Evolutionary conservation across 306 rosid genomes (phyloP).

Genomic region (Cucurbita pepo): DNA sequence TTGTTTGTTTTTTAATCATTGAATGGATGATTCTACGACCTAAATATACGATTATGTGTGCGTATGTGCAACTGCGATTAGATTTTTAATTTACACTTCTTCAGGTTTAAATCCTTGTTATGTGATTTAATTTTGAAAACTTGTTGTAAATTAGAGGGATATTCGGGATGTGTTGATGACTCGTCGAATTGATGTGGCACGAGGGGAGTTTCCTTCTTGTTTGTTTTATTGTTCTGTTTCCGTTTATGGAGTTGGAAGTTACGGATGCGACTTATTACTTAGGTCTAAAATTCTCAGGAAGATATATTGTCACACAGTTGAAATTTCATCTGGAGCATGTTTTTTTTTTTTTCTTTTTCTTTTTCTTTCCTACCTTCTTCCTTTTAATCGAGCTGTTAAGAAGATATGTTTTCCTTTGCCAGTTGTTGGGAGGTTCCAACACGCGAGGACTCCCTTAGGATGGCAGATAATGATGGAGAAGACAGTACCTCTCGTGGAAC

Average conservation of each 20-base stretch:
- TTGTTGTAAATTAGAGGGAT: neutral
- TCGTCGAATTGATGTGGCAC: neutral
- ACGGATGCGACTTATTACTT: neutral
- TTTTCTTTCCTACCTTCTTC: neutral
- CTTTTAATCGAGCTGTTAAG: neutral
- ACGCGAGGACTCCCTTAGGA: constrained; percentile 13
- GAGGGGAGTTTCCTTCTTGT: neutral
- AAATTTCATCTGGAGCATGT: neutral
- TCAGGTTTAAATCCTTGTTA: neutral
- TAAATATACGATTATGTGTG: neutral
- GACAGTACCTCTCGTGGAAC: constrained; percentile 57
- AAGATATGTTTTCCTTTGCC: neutral
- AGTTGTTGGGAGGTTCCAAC: neutral
- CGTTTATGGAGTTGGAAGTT: neutral
- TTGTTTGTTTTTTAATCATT: neutral
- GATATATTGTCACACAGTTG: neutral
- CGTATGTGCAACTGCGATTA: neutral
- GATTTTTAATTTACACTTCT: neutral
- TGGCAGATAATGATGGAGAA: constrained; percentile 63
- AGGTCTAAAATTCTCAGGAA: neutral
- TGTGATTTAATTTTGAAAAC: neutral
- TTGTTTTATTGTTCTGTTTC: neutral
- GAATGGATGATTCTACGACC: neutral
- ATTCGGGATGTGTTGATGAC: neutral
- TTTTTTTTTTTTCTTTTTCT: neutral